Evolutionary conservation across 495 filamentous ascomycete species (phyloP).

Genomic region (Amorphotheca resinae): DNA sequence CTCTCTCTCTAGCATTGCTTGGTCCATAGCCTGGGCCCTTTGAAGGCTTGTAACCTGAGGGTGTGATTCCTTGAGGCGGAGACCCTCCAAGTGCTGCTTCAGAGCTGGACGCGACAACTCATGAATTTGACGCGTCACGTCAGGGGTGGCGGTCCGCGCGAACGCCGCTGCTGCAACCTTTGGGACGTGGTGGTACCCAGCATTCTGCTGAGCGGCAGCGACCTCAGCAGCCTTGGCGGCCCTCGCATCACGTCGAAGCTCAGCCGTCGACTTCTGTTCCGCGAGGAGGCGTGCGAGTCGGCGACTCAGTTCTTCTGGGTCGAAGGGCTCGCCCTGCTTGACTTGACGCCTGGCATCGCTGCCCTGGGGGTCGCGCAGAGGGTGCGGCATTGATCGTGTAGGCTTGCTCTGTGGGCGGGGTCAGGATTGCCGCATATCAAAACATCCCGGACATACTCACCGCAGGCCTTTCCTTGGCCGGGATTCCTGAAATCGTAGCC

Average conservation of each 20-base stretch:
- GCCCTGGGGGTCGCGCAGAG: constrained; percentile 9
- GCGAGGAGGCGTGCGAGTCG: constrained; percentile 29
- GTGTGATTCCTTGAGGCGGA: constrained; percentile 6
- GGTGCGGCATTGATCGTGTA: constrained; percentile 17
- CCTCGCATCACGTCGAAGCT: constrained; percentile 15
- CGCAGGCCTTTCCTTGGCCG: too few relatives aligned
- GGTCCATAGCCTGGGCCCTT: constrained; percentile 18
- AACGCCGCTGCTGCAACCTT: constrained; percentile 36
- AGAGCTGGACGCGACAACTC: constrained; percentile 29
- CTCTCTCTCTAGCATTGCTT: constrained; percentile 19
- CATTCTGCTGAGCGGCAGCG: not conserved
- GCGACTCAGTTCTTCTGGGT: constrained; percentile 36
- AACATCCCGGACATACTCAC: too few relatives aligned
- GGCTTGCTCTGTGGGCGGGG: too few relatives aligned
- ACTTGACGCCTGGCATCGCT: not conserved
- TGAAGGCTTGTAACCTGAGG: constrained; percentile 2
- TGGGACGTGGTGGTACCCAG: constrained; percentile 27
- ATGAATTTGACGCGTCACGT: constrained; percentile 27
- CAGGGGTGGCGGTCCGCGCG: constrained; percentile 31
- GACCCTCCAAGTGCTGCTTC: constrained; percentile 22
- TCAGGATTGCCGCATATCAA: too few relatives aligned
- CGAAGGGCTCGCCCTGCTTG: constrained; percentile 32
- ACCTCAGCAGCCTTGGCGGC: constrained; percentile 3
- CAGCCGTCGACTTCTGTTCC: constrained; percentile 30
- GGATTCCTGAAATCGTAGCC: too few relatives aligned